Conservation (phyloP, 2,329 filamentous ascomycete genomes). For the Alternaria sp. region DNA sequence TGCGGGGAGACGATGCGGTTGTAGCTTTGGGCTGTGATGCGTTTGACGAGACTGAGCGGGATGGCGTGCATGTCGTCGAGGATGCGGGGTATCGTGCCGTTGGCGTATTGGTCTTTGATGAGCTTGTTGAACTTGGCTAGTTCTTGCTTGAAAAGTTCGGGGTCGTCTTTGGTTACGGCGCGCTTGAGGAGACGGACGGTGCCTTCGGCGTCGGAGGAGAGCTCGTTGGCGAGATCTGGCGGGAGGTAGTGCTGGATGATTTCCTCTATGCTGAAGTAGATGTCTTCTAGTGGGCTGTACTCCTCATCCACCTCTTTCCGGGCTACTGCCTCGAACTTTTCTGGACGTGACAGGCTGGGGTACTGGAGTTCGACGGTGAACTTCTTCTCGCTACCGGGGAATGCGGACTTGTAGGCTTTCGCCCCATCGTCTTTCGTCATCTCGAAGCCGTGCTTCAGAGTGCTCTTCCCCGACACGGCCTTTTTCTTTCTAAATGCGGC, state of each 20-base stretch:
- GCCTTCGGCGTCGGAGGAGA: slow-evolving; percentile 75
- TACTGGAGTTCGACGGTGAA: slow-evolving; percentile 76
- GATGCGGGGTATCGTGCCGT: slow-evolving; percentile 75
- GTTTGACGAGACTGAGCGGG: slow-evolving; percentile 70
- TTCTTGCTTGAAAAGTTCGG: slow-evolving; percentile 73
- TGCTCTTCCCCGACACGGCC: slow-evolving; percentile 19
- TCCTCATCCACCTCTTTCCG: slow-evolving; percentile 33
- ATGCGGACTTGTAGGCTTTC: slow-evolving; percentile 60
- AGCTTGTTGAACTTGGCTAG: slow-evolving; percentile 79
- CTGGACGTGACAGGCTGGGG: slow-evolving; percentile 73
- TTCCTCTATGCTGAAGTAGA: slow-evolving; percentile 69
- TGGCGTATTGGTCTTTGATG: slow-evolving; percentile 68
- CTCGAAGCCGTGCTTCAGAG: slow-evolving; percentile 50
- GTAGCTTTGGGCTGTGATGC: slow-evolving; percentile 88
- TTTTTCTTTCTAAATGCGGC: slow-evolving; percentile 17
- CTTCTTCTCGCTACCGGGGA: slow-evolving; percentile 53
- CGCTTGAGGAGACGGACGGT: slow-evolving; percentile 79
- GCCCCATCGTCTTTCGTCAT: slow-evolving; percentile 50
- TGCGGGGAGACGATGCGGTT: slow-evolving; percentile 89
- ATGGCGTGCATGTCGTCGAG: slow-evolving; percentile 73
- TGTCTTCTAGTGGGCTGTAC: slow-evolving; percentile 71
- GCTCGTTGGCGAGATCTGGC: slow-evolving; percentile 68
- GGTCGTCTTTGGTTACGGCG: slow-evolving; percentile 70
- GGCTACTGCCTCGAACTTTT: slow-evolving; percentile 56
- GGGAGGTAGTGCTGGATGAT: slow-evolving; percentile 77